Base-by-base conservation (phyloP, 2,329 filamentous ascomycete species). In the Cladosporium cucumerinum region DNA sequence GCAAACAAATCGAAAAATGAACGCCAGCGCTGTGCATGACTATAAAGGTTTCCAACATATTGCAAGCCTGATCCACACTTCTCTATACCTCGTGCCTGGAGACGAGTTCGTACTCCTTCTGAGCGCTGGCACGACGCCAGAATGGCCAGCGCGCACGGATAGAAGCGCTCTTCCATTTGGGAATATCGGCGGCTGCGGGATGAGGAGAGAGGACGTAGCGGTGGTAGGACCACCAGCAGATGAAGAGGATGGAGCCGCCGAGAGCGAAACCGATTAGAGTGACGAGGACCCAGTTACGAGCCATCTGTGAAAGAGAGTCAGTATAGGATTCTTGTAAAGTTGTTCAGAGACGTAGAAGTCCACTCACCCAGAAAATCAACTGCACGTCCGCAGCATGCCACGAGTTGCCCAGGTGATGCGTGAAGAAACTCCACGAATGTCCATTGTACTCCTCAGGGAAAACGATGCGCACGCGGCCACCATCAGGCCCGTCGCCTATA, bases 401-500 rank as follows among this genome's bases (percentile, higher is more conserved):
- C 76, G 85, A 87, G 76, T 85, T 87, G 49, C 87, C 87, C 61
- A 84, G 74, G 72, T 89, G 83, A 72, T 87, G 85, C 39, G 84
- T 87, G 77, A 92, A 91, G 80, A 91, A 91, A 69, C 87, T 89
- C 88, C 88, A 91, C 0, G 84, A 76, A 69, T 87, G 82, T 68
- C 84, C 82, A 72, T 88, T 88, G 78, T 91, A 91, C 73, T 91
- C 88, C 54, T 87, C 85, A 16, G 85, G 86, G 83, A 90, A 90
- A 62, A 92, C 78, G 55, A 91, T 84, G 64, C 89, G 81, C 6
- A 92, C 83, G 34, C 87, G 82, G n/a, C 81, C 84, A 26, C 74
- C 74, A 55, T 75, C 73, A 11, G 65, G 32, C 71, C 73, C 76
- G 30, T 81, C 79, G 51, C 76, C 80, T 18, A 77, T 68, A 58